Conservation (phyloP, 2,329 filamentous ascomycete genomes). For the Phialemonium atrogriseum region DNA sequence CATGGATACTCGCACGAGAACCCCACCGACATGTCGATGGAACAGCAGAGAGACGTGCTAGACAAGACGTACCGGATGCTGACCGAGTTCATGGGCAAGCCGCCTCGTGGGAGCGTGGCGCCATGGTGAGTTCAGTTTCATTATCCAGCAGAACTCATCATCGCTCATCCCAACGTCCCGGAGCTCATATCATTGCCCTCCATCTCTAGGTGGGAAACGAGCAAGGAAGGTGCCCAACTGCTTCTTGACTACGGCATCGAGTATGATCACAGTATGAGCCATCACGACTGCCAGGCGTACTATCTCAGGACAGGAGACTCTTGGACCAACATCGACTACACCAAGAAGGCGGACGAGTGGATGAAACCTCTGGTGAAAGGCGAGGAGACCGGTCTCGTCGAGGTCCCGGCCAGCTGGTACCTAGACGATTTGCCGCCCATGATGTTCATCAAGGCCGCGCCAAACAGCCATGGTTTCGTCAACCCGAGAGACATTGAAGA, state of each 20-base stretch:
- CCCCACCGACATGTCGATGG: slow-evolving; percentile 50
- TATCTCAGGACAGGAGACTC: slow-evolving; percentile 52
- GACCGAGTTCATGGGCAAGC: slow-evolving; percentile 63
- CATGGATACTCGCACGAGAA: slow-evolving; percentile 26
- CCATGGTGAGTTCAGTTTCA: slow-evolving; percentile 59
- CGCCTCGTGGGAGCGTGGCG: slow-evolving; percentile 62
- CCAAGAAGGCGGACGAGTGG: slow-evolving; percentile 50
- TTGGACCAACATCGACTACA: slow-evolving; percentile 61
- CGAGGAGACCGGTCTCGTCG: slow-evolving; percentile 50
- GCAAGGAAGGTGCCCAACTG: slow-evolving; percentile 55
- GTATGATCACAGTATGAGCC: slow-evolving; percentile 59
- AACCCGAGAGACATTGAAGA: slow-evolving; percentile 49
- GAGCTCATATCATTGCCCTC: too few relatives aligned
- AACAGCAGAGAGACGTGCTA: slow-evolving; percentile 68
- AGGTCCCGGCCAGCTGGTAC: slow-evolving; percentile 58
- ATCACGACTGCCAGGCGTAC: slow-evolving; percentile 56
- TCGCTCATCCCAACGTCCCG: neutral
- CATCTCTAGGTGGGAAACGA: slow-evolving; percentile 61
- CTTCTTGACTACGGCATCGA: slow-evolving; percentile 58
- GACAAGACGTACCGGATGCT: slow-evolving; percentile 66
- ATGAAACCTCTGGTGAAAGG: slow-evolving; percentile 56
- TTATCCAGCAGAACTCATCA: neutral
- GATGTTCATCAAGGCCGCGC: slow-evolving; percentile 63
- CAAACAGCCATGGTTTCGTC: slow-evolving; percentile 56
- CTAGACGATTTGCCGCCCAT: slow-evolving; percentile 58